Evolutionary conservation across 2,329 filamentous ascomycete species (phyloP).

Genomic region (Graphilbum fragrans): DNA sequence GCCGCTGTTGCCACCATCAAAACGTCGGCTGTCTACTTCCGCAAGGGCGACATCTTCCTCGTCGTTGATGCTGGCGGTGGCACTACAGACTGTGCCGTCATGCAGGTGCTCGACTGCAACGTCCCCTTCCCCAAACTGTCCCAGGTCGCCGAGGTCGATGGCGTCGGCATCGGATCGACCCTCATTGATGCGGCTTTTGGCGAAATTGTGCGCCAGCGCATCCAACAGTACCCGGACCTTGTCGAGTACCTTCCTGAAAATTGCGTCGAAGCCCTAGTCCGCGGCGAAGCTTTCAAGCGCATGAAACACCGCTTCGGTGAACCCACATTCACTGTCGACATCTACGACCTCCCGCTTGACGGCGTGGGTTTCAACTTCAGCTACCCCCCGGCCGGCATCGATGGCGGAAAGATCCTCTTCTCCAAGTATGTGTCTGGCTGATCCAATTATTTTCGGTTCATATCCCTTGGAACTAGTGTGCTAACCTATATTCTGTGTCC

Average conservation of each 20-base stretch:
- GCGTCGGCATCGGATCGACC: constrained; percentile 31
- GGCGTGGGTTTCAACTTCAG: constrained; percentile 27
- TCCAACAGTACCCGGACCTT: constrained; percentile 23
- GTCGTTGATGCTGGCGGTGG: constrained; percentile 33
- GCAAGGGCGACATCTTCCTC: constrained; percentile 25
- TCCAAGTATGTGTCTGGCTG: constrained; percentile 11
- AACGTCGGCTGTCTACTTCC: constrained; percentile 24
- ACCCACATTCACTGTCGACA: constrained; percentile 24
- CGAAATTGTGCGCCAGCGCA: constrained; percentile 22
- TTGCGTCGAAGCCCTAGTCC: constrained; percentile 20
- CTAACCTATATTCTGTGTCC: too few relatives aligned
- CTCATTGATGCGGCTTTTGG: constrained; percentile 32
- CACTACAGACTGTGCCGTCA: constrained; percentile 32
- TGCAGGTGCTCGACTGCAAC: constrained; percentile 22
- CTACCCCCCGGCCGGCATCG: constrained; percentile 23
- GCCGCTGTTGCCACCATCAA: constrained; percentile 34
- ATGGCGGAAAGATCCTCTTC: constrained; percentile 27
- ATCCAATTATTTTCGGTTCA: too few relatives aligned
- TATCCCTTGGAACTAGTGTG: too few relatives aligned
- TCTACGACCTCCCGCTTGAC: constrained; percentile 29
- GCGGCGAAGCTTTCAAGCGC: constrained; percentile 10
- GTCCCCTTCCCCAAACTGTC: constrained; percentile 15
- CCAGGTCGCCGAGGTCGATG: constrained; percentile 24
- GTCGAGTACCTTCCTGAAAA: constrained; percentile 21
- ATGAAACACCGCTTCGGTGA: constrained; percentile 30